phyloP scores from a whole-genome alignment of 2,329 filamentous ascomycete genomes.

The Elsinoe ampelina region DNA sequence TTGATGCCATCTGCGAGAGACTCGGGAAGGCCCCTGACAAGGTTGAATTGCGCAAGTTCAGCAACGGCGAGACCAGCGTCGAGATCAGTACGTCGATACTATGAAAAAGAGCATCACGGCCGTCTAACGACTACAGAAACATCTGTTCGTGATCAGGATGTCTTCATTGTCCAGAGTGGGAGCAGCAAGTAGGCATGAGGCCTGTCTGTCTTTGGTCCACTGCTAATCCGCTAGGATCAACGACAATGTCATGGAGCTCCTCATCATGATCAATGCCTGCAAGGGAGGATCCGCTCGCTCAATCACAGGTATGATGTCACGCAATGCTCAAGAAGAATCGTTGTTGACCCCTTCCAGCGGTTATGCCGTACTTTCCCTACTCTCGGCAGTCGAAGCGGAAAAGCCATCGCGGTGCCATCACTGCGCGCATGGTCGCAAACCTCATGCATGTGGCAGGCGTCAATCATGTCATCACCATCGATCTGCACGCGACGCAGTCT shows the following conservation, averaged over 20 bases:
- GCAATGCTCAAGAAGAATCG: neutral
- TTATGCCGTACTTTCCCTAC: constrained; percentile 96
- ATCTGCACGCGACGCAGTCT: constrained; percentile 90
- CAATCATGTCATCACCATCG: constrained; percentile 94
- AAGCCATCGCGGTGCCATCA: constrained; percentile 90
- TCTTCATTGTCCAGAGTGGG: constrained; percentile 96
- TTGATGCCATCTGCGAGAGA: constrained; percentile 57
- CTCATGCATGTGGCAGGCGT: constrained; percentile 87
- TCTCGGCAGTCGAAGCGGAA: constrained; percentile 99
- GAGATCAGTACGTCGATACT: constrained; percentile 43
- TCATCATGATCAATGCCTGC: constrained; percentile 98
- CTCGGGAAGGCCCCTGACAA: constrained; percentile 51
- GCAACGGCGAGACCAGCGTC: constrained; percentile 61
- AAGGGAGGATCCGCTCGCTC: constrained; percentile 96
- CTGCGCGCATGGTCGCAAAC: constrained; percentile 93
- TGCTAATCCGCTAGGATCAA: constrained; percentile 57
- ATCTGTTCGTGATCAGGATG: constrained; percentile 90
- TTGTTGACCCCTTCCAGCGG: constrained; percentile 44
- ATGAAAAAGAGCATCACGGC: too few relatives aligned
- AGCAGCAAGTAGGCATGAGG: constrained; percentile 55
- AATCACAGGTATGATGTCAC: constrained; percentile 64
- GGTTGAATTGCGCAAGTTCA: constrained; percentile 56
- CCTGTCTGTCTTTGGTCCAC: neutral
- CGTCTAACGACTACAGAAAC: constrained; percentile 31
- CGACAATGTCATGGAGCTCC: constrained; percentile 96